Evolutionary conservation across 345 rosid genomes (phyloP).

Genomic region (Eucalyptus camaldulensis): DNA sequence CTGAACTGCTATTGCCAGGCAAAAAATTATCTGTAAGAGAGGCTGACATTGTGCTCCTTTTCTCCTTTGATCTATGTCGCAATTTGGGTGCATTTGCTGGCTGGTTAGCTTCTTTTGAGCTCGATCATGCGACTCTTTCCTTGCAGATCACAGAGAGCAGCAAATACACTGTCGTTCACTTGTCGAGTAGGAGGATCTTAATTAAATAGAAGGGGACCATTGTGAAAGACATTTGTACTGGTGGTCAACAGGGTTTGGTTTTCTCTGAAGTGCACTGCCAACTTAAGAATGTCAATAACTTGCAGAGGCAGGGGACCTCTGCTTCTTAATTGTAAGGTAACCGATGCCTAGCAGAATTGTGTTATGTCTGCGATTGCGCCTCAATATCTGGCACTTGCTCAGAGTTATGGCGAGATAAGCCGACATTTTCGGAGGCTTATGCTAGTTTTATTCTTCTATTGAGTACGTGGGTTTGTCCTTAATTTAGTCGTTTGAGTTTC

Average conservation of each 20-base stretch:
- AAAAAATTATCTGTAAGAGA: background rate
- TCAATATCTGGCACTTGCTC: background rate
- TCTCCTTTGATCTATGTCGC: background rate
- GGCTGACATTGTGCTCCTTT: background rate
- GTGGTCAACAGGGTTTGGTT: background rate
- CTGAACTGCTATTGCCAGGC: background rate
- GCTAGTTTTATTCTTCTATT: background rate
- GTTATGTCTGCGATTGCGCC: background rate
- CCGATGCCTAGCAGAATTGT: background rate
- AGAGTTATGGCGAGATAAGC: background rate
- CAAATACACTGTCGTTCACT: background rate
- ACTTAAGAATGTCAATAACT: background rate
- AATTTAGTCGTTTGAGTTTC: background rate
- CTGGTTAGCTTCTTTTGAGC: background rate
- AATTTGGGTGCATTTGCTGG: background rate
- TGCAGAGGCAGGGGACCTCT: background rate
- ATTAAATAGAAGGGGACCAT: background rate
- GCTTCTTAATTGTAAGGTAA: background rate
- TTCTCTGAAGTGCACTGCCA: background rate
- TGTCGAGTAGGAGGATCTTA: background rate
- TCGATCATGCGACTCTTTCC: background rate
- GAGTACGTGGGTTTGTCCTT: background rate
- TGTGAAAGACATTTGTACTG: background rate
- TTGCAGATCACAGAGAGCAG: background rate
- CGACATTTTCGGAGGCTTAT: background rate